Evolutionary conservation across 2,329 filamentous ascomycete species (phyloP).

Genomic region (Rhynchosporium agropyri): DNA sequence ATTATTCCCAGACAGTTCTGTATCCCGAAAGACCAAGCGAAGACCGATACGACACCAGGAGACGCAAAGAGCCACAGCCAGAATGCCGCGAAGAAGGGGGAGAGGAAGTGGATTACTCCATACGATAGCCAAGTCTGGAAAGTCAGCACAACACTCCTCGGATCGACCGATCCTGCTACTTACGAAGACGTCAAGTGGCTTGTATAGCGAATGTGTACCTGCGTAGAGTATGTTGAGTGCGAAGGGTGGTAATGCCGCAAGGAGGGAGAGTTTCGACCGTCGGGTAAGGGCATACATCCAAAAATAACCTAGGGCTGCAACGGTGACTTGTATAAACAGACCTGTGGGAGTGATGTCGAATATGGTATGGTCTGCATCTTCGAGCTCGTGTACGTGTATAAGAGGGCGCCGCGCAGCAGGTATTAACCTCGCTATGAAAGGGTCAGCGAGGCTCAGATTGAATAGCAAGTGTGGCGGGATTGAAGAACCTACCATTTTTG

Average conservation of each 20-base stretch:
- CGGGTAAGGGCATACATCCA: slow-evolving; percentile 39
- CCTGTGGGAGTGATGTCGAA: slow-evolving; percentile 35
- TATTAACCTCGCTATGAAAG: slow-evolving; percentile 35
- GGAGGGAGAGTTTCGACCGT: slow-evolving; percentile 34
- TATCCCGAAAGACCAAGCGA: slow-evolving; percentile 85
- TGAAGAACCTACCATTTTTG: slow-evolving; percentile 35
- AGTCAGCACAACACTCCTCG: slow-evolving; percentile 69
- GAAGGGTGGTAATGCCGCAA: slow-evolving; percentile 36
- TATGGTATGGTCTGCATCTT: slow-evolving; percentile 32
- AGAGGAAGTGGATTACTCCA: slow-evolving; percentile 85
- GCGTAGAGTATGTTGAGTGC: slow-evolving; percentile 78
- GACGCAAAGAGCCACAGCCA: slow-evolving; percentile 87
- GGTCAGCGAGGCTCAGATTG: slow-evolving; percentile 11
- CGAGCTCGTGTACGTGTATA: slow-evolving; percentile 37
- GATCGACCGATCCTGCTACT: slow-evolving; percentile 1
- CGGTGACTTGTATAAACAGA: slow-evolving; percentile 31
- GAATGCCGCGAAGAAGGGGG: slow-evolving; percentile 74
- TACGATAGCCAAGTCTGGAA: slow-evolving; percentile 83
- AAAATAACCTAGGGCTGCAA: slow-evolving; percentile 32
- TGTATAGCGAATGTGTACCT: slow-evolving; percentile 67
- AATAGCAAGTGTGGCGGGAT: background rate
- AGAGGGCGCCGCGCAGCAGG: slow-evolving; percentile 35
- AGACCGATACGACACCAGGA: slow-evolving; percentile 80
- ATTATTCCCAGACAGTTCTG: slow-evolving; percentile 86
- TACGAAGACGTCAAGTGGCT: slow-evolving; percentile 37